phyloP scores from a whole-genome alignment of 257 asterid species.

The Salvia splendens region DNA sequence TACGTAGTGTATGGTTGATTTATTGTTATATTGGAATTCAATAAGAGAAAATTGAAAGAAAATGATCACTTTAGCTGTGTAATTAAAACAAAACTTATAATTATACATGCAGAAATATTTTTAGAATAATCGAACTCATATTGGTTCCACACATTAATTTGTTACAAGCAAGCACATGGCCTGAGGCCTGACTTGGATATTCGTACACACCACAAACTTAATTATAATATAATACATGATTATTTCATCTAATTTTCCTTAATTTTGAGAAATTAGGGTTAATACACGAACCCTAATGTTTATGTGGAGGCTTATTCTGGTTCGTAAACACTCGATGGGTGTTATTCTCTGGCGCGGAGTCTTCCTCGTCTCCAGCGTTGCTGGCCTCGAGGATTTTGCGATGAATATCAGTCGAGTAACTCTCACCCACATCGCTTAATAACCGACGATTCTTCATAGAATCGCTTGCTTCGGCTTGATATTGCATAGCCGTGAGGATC shows the following conservation, averaged over 20 bases:
- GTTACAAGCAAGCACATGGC: too few relatives aligned
- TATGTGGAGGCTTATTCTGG: background rate
- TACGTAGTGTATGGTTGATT: too few relatives aligned
- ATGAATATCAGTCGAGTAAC: background rate
- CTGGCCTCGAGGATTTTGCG: background rate
- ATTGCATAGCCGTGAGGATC: background rate
- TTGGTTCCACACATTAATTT: too few relatives aligned
- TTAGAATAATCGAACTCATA: too few relatives aligned
- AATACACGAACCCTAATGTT: background rate
- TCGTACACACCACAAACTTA: too few relatives aligned
- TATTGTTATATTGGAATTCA: too few relatives aligned
- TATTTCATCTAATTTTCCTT: background rate
- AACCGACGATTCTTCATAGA: background rate
- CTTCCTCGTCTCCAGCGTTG: background rate
- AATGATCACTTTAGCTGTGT: too few relatives aligned
- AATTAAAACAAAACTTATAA: too few relatives aligned
- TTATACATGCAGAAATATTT: too few relatives aligned
- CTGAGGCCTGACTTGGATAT: too few relatives aligned
- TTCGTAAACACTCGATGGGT: background rate
- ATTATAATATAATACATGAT: background rate
- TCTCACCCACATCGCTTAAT: background rate
- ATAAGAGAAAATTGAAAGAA: too few relatives aligned
- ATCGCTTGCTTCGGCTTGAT: background rate
- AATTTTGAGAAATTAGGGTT: background rate
- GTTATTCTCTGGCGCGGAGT: background rate